A percentile compares a stretch with the other conserved stretches of the same genome.
Evolutionary conservation across 2,329 filamentous ascomycete species (phyloP).

Genomic region (Diaporthe caulivora): DNA sequence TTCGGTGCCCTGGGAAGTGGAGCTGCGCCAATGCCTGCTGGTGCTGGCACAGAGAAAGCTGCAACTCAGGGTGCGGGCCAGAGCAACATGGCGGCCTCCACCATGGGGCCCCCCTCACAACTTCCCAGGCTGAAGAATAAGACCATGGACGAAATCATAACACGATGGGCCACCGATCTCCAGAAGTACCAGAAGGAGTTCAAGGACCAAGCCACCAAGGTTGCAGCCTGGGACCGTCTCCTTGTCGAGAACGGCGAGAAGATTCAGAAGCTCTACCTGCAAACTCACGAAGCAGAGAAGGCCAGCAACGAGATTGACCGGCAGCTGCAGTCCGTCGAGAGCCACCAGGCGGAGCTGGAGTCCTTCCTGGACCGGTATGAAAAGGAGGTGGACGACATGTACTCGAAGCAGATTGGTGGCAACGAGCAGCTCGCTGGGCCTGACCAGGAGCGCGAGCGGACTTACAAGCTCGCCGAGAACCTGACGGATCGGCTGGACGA

Average conservation of each 20-base stretch:
- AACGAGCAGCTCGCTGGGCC: slow-evolving; percentile 85
- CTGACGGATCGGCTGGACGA: slow-evolving; percentile 91
- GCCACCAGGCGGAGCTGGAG: slow-evolving; percentile 91
- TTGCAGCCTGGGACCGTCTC: slow-evolving; percentile 91
- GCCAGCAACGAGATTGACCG: slow-evolving; percentile 95
- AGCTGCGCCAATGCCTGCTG: slow-evolving; percentile 13
- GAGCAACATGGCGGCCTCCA: slow-evolving; percentile 75
- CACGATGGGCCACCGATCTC: slow-evolving; percentile 93
- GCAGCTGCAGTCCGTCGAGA: slow-evolving; percentile 89
- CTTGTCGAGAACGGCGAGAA: slow-evolving; percentile 95
- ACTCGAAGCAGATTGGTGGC: slow-evolving; percentile 81
- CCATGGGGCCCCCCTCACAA: slow-evolving; percentile 83
- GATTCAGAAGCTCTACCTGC: slow-evolving; percentile 92
- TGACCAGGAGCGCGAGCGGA: slow-evolving; percentile 95
- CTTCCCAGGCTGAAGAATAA: slow-evolving; percentile 96
- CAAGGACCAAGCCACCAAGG: slow-evolving; percentile 87
- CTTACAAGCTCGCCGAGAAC: slow-evolving; percentile 96
- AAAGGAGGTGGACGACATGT: slow-evolving; percentile 89
- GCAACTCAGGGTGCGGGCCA: slow-evolving; percentile 38
- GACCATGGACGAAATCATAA: slow-evolving; percentile 99
- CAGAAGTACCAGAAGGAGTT: slow-evolving; percentile 98
- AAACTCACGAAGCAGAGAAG: slow-evolving; percentile 92
- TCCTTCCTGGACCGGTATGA: slow-evolving; percentile 93
- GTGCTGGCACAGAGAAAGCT: slow-evolving; percentile 42
- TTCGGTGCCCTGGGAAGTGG: slow-evolving; percentile 1